phyloP scores from a whole-genome alignment of 768 basidiomycete species.

The Suillus subluteus region DNA sequence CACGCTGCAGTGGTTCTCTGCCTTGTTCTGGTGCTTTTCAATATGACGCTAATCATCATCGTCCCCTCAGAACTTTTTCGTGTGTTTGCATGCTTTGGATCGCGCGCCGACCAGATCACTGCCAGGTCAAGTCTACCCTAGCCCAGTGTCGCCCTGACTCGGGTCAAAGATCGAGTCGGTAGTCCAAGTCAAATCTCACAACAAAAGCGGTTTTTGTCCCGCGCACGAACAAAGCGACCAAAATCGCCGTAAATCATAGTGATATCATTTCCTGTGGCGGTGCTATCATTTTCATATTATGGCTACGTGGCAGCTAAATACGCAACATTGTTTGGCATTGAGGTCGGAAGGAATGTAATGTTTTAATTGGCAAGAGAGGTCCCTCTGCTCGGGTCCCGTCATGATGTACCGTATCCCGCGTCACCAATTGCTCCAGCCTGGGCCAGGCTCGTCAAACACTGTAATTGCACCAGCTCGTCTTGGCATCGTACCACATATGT shows the following conservation, averaged over 20 bases:
- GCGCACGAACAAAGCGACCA: not conserved
- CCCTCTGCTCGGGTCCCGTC: not conserved
- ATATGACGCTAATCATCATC: not conserved
- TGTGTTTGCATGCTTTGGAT: not conserved
- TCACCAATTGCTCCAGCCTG: not conserved
- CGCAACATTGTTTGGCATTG: not conserved
- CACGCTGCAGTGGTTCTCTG: not conserved
- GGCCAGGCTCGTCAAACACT: not conserved
- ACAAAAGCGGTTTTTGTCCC: not conserved
- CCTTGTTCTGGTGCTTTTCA: not conserved
- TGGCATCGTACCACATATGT: not conserved
- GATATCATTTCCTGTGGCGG: not conserved
- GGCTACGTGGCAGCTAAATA: not conserved
- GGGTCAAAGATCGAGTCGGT: not conserved
- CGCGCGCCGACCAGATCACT: not conserved
- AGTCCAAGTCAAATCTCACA: not conserved
- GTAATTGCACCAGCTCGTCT: not conserved
- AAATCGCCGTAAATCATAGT: not conserved
- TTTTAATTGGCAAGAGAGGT: not conserved
- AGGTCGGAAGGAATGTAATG: not conserved
- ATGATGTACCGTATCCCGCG: not conserved
- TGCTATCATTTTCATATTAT: not conserved
- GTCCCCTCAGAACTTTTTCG: not conserved
- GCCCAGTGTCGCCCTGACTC: not conserved
- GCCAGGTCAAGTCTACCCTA: not conserved